phyloP scores from a whole-genome alignment of 495 filamentous ascomycete genomes.

The Xylaria venustula region DNA sequence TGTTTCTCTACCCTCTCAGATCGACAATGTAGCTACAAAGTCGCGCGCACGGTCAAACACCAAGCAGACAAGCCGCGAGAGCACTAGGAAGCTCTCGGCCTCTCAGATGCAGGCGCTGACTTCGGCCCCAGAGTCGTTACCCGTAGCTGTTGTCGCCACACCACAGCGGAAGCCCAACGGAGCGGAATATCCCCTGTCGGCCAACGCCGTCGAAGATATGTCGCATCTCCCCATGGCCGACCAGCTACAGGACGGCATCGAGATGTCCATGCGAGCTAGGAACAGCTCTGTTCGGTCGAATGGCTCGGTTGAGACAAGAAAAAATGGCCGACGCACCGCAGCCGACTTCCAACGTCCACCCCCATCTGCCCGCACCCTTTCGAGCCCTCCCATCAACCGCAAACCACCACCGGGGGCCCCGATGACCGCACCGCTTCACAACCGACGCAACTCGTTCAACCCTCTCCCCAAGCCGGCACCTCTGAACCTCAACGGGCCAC shows the following conservation, averaged over 20 bases:
- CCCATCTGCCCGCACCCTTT: constrained; percentile 37
- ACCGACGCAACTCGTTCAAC: constrained; percentile 33
- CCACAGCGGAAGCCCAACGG: constrained; percentile 26
- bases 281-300: neutral
- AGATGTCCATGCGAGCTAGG: constrained; percentile 1
- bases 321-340: constrained; percentile 19
- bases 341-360: constrained; percentile 30
- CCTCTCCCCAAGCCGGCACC: constrained; percentile 31
- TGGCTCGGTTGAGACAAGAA: neutral
- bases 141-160: constrained; percentile 34
- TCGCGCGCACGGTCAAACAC: constrained; percentile 20
- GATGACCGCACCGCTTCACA: constrained; percentile 18
- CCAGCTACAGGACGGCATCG: constrained; percentile 20
- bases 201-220: constrained; percentile 32
- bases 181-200: constrained; percentile 34
- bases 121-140: constrained; percentile 50
- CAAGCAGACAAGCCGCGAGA: constrained; percentile 24
- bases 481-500: constrained; percentile 28
- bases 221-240: constrained; percentile 31
- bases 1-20: neutral
- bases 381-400: constrained; percentile 43
- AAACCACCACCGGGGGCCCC: constrained; percentile 30
- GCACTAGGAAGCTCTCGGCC: constrained; percentile 54
- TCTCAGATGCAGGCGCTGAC: constrained; percentile 56
- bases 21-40: neutral